phyloP scores from a whole-genome alignment of 768 basidiomycete genomes.

The Termitomyces sp. region DNA sequence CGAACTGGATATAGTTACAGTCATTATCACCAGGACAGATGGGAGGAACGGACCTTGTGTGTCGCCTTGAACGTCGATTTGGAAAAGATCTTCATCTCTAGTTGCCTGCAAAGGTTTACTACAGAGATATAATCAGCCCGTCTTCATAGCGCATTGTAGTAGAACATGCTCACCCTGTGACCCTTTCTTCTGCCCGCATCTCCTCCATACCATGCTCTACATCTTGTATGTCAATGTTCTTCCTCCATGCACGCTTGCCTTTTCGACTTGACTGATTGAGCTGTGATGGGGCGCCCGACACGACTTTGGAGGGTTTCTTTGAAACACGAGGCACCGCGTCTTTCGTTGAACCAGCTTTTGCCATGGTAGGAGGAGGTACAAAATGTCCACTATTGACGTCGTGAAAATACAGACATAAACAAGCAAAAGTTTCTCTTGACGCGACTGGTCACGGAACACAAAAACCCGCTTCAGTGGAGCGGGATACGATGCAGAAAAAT shows the following conservation, averaged over 20 bases:
- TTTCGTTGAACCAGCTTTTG: conserved; percentile 6
- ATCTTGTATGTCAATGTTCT: conserved; percentile 82
- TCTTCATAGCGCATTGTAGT: background rate
- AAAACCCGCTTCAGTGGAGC: background rate
- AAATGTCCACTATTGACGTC: background rate
- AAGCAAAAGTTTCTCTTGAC: background rate
- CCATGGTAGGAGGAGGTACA: conserved; percentile 5
- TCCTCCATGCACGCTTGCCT: conserved; percentile 92
- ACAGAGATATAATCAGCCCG: conserved; percentile 1
- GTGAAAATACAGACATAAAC: conserved; percentile 3
- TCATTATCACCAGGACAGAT: background rate
- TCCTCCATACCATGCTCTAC: conserved; percentile 75
- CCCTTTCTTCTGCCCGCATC: conserved; percentile 75
- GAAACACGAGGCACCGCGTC: background rate
- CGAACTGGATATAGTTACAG: conserved; percentile 41
- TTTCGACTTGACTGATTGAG: conserved; percentile 73
- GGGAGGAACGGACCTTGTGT: conserved; percentile 46
- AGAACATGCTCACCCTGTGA: conserved; percentile 56
- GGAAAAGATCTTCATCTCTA: conserved; percentile 70
- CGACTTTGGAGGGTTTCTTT: conserved; percentile 20
- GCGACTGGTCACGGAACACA: background rate
- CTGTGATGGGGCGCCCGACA: conserved; percentile 54
- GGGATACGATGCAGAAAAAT: conserved; percentile 1
- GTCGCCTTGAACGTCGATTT: conserved; percentile 77
- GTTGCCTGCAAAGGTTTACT: conserved; percentile 65